Evolutionary conservation across 352 stramenopile species (phyloP), one percentile per base, ranked within the genome.

Genomic region (Pythium guiyangense): DNA sequence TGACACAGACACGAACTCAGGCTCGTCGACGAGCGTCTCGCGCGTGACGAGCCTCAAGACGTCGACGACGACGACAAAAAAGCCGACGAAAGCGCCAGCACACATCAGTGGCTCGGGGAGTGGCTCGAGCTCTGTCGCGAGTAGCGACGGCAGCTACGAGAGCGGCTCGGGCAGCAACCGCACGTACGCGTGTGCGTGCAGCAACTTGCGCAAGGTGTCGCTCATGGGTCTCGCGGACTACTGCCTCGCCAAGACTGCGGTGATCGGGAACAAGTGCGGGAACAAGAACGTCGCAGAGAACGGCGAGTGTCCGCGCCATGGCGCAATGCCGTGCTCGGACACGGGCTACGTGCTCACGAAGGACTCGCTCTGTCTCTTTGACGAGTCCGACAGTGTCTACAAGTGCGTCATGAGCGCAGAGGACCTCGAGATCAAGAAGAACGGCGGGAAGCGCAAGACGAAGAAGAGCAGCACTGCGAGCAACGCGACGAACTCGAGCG

Each of bases 171-270:
- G 70, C 22, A 67, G 57, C 9, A 71, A 49, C 35, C 42, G 73
- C 42, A 64, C 69, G 58, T 81, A 86, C 47, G 72, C 52, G 11
- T 86, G 77, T 51, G 53, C 60, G 42, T 86, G 77, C 57, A 67
- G 59, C 26, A 63, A 64, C 6, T 46, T 77, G 17, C 68, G 68
- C 10, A 68, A 69, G 27, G 81, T 87, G 18, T 91, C 81, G 52
- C 71, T 91, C 26, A 86, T 89, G 79, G 81, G 81, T 10, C 74
- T 74, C 1, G 77, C 81, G 0, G 75, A 91, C 60, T 91, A 91
- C 47, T 91, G 81, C 27, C 60, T 91, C 6, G 47, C 63, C 20
- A 69, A 76, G 0, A 64, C 60, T 6, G 78, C 73, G 1, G 31
- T 60, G 9, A 67, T 84, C 22, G 73, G 59, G 45, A 71, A 82